Percentiles rank a stretch among this genome's conserved stretches.
phyloP scores from a whole-genome alignment of 169 alveolate species.

The Plasmodium coatneyi region DNA sequence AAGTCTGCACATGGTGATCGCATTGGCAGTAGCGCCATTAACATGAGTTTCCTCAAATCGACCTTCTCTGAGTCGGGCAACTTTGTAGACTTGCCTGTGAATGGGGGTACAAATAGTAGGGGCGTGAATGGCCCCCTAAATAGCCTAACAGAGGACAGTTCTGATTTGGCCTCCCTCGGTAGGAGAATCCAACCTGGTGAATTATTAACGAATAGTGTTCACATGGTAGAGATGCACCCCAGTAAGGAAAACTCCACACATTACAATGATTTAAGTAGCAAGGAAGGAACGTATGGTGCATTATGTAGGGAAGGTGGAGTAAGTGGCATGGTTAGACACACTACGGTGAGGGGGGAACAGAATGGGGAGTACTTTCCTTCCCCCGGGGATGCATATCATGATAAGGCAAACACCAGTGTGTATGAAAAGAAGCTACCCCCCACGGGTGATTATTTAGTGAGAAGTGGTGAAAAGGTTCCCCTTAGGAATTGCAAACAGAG shows the following conservation, averaged over 20 bases:
- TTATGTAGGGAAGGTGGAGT: neutral
- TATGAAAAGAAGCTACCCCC: neutral
- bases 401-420: neutral
- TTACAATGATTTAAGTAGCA: neutral
- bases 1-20: neutral
- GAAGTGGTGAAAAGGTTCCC: neutral
- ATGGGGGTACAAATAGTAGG: neutral
- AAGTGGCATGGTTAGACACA: neutral
- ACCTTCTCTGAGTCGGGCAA: conserved; percentile 56
- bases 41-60: conserved; percentile 40
- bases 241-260: neutral
- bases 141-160: neutral
- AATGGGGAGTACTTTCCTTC: neutral
- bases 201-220: neutral
- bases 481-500: neutral
- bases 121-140: neutral
- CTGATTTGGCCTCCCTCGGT: neutral
- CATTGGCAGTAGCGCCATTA: conserved; percentile 4
- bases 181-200: neutral
- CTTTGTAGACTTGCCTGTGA: conserved; percentile 30
- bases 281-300: neutral
- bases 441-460: neutral
- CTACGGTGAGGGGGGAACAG: neutral
- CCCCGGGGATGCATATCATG: neutral
- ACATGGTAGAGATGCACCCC: neutral